Evolutionary conservation across 441 rosid species (phyloP).

Genomic region (Corymbia citriodora): DNA sequence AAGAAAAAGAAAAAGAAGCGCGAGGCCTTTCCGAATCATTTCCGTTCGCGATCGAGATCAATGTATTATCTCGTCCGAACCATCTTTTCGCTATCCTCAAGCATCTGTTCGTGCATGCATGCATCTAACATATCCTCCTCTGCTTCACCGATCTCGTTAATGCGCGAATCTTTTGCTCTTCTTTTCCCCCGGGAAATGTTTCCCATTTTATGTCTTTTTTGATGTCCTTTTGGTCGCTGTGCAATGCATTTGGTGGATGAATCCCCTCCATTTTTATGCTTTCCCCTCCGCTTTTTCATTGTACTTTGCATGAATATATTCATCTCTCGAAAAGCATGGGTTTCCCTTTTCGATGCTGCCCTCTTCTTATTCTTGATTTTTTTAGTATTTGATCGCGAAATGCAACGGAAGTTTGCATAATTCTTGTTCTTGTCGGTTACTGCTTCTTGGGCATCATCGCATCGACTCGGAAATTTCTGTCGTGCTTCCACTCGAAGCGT

Average conservation of each 20-base stretch:
- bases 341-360: background rate
- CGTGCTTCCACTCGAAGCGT: background rate
- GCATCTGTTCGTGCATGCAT: background rate
- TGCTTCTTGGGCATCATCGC: background rate
- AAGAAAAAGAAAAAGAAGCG: background rate
- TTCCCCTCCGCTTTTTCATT: background rate
- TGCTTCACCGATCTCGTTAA: background rate
- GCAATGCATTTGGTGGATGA: background rate
- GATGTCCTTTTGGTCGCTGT: background rate
- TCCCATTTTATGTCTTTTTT: background rate
- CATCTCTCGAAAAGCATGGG: background rate
- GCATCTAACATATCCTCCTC: background rate
- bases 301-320: background rate
- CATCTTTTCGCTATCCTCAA: background rate
- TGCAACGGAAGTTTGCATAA: background rate
- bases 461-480: background rate
- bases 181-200: background rate
- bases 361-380: background rate
- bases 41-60: background rate
- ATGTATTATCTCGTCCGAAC: background rate
- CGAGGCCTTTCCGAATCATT: background rate
- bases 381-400: background rate
- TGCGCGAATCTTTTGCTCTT: background rate
- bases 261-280: background rate
- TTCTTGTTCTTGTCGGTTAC: background rate